phyloP scores from a whole-genome alignment of 2,329 filamentous ascomycete genomes.

The Botrytis aclada region DNA sequence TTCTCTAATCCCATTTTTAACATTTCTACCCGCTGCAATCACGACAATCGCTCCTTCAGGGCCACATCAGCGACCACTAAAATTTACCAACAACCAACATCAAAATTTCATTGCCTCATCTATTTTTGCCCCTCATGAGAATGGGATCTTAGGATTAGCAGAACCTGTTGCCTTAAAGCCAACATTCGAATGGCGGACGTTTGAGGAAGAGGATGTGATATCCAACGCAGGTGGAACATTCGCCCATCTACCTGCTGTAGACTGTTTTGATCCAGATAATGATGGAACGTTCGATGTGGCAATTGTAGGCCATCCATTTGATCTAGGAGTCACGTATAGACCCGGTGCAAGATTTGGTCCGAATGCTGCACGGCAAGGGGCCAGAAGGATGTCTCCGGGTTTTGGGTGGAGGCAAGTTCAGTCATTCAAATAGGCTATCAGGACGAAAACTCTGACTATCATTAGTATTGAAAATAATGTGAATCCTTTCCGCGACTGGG shows the following conservation, averaged over 20 bases:
- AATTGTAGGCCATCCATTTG: conserved; percentile 36
- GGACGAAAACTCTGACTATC: conserved; percentile 17
- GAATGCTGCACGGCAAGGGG: conserved; percentile 34
- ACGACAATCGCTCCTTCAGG: neutral
- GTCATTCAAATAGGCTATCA: neutral
- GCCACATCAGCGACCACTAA: neutral
- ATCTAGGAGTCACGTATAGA: conserved; percentile 35
- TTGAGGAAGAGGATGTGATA: conserved; percentile 17
- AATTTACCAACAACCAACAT: neutral
- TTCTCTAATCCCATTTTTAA: neutral
- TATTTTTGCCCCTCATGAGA: conserved; percentile 21
- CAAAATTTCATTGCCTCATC: conserved; percentile 23
- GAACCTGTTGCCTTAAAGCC: conserved; percentile 27
- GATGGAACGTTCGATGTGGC: conserved; percentile 36
- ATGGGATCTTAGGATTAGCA: neutral
- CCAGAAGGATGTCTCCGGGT: conserved; percentile 28
- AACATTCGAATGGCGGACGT: conserved; percentile 24
- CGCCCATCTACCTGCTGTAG: conserved; percentile 32
- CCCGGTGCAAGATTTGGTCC: conserved; percentile 36
- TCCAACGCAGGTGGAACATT: conserved; percentile 28
- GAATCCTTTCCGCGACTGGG: conserved; percentile 36
- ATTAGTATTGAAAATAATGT: conserved; percentile 33
- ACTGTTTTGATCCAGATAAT: conserved; percentile 30
- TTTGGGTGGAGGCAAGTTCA: conserved; percentile 32
- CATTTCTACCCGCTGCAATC: neutral